Conservation (phyloP, 2,329 filamentous ascomycete species). For the Trichoderma breve region DNA sequence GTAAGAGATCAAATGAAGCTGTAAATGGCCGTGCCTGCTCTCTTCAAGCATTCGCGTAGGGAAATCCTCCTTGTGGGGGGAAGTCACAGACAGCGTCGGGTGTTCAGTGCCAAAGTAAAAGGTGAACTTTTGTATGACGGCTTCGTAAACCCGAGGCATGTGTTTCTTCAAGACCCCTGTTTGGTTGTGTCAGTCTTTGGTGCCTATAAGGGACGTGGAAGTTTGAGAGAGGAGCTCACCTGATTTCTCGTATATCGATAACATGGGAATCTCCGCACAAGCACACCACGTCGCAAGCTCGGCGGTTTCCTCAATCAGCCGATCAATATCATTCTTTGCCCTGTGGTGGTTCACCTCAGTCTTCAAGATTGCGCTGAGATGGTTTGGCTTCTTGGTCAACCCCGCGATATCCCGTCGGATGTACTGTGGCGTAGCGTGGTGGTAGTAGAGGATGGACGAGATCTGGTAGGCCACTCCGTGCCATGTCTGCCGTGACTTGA, state of each 20-base stretch:
- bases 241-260: constrained; percentile 90
- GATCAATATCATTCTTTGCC: constrained; percentile 72
- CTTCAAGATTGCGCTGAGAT: constrained; percentile 82
- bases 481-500: constrained; percentile 76
- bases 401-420: constrained; percentile 82
- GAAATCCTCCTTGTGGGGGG: constrained; percentile 42
- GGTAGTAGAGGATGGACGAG: constrained; percentile 83
- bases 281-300: constrained; percentile 93
- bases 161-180: constrained; percentile 81
- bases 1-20: constrained; percentile 76
- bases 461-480: constrained; percentile 75
- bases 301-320: constrained; percentile 83
- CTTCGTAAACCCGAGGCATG: constrained; percentile 78
- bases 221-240: constrained; percentile 52
- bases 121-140: constrained; percentile 74
- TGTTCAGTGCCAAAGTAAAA: constrained; percentile 81
- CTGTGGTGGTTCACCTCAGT: constrained; percentile 67
- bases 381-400: constrained; percentile 72
- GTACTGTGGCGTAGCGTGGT: constrained; percentile 90
- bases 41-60: constrained; percentile 30
- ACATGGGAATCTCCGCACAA: constrained; percentile 78
- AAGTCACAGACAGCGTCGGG: constrained; percentile 62
- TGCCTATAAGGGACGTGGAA: background rate
- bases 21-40: constrained; percentile 43
- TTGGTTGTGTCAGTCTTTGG: background rate